Base-by-base conservation (phyloP, 441 rosid species). In the Arabidopsis hybrid region DNA sequence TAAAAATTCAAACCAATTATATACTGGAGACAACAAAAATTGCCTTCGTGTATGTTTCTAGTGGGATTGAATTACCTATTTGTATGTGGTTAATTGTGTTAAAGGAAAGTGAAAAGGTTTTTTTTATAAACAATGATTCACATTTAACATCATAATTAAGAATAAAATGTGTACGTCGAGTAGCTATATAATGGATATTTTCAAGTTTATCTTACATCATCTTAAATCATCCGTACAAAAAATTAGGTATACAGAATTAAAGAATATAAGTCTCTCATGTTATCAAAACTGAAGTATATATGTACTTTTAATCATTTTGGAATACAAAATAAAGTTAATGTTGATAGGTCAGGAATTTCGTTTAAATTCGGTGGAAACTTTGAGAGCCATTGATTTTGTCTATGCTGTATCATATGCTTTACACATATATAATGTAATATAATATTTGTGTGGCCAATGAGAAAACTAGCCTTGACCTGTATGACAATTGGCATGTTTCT, bases 401-500 rank as follows among this genome's bases (percentile, higher is more conserved):
- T 77, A 62, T 77, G 80, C 80, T 77, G 80, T 58, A 71, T 65
- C 21, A 59, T 59, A 51, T 42, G 76, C 72, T 71, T 71, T 77
- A 71, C 80, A 71, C 80, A 65, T 76, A 70, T 64, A 12, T 50
- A 58, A 50, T 71, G 58, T 43, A 50, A 71, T 71, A 58, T 40
- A 50, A 65, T 58, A 76, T 45, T 18, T 53, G 53, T 56, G 61
- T 63, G 65, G 75, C 71, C 71, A 56, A 46, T 38, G 47, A 56
- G 32, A 71, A 77, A 77, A 50, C 57, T 65, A 43, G 80, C 31
- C 47, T 77, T 71, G 80, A 77, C 72, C 76, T 71, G 76, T 65
- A 65, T 73, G 65, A 73, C 71, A 71, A 71, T 65, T 71, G 80
- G 76, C 80, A 77, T 65, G 76, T 77, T 71, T 71, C 68, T 71